These are phyloP conservation scores for Suhomyces coccinellae DNA, from an alignment of 1,139 yeast species.

Conservation along the genomic window DNA sequence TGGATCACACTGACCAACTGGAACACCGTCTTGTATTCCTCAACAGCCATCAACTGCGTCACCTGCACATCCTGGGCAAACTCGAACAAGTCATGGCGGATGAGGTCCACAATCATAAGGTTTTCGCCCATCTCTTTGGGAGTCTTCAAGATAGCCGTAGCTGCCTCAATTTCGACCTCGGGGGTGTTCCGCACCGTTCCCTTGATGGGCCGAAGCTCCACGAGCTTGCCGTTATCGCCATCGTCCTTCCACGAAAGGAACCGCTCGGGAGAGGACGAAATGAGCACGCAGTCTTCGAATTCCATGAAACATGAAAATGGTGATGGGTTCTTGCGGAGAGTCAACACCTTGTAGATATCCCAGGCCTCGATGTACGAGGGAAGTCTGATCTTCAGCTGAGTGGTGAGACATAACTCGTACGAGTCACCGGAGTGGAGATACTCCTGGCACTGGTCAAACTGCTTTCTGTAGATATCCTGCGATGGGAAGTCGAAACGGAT, in stretches of 20 bases:
- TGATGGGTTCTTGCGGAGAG: constrained; percentile 73
- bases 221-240: constrained; percentile 33
- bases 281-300: constrained; percentile 66
- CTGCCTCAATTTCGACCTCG: constrained; percentile 53
- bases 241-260: constrained; percentile 74
- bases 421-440: constrained; percentile 82
- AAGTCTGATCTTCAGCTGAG: constrained; percentile 63
- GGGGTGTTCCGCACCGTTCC: constrained; percentile 82
- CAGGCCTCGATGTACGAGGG: constrained; percentile 57
- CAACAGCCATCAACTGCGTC: constrained; percentile 82
- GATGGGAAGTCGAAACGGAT: constrained; percentile 53
- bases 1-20: constrained; percentile 89
- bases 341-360: constrained; percentile 75
- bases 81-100: constrained; percentile 84
- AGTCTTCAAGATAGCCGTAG: constrained; percentile 66
- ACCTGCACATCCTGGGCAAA: constrained; percentile 69
- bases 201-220: constrained; percentile 91
- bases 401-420: constrained; percentile 89
- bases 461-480: constrained; percentile 51
- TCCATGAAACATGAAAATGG: constrained; percentile 86
- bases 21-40: constrained; percentile 86
- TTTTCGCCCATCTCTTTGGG: constrained; percentile 97
- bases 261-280: constrained; percentile 94
- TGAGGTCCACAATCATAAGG: constrained; percentile 93
- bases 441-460: constrained; percentile 66